These are phyloP conservation scores for Eutrema japonicum DNA, from an alignment of 345 rosid genomes.

Conservation along the genomic window DNA sequence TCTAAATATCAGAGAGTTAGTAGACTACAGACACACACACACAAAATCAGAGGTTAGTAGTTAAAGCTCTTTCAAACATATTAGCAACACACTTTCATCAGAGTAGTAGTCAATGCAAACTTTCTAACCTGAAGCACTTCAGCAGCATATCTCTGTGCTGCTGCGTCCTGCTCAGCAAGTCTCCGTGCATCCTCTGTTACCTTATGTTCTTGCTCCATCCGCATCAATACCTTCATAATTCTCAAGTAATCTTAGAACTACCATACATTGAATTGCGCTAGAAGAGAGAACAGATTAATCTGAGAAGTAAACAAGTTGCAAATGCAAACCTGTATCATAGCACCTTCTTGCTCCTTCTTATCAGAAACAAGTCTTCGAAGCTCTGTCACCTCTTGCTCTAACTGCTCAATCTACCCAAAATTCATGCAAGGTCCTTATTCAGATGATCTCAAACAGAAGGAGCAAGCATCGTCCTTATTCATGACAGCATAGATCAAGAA, in stretches of 20 bases:
- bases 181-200: constrained; percentile 91
- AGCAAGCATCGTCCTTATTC: constrained; percentile 12
- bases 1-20: constrained; percentile 8
- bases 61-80: constrained; percentile 2
- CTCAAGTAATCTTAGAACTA: constrained; percentile 25
- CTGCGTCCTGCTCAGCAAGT: constrained; percentile 94
- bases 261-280: not conserved
- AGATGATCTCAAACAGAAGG: constrained; percentile 22
- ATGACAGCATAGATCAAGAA: constrained; percentile 16
- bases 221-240: constrained; percentile 72
- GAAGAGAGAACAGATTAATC: constrained; percentile 30
- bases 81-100: constrained; percentile 3
- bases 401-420: constrained; percentile 73
- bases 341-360: constrained; percentile 95
- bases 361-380: constrained; percentile 74
- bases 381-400: constrained; percentile 78
- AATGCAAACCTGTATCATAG: constrained; percentile 85
- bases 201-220: constrained; percentile 95
- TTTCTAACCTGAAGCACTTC: constrained; percentile 76
- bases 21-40: constrained; percentile 14
- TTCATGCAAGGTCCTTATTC: constrained; percentile 17
- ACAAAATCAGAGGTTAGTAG: constrained; percentile 6
- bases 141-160: constrained; percentile 87
- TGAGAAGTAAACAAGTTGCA: constrained; percentile 29
- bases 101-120: constrained; percentile 1